phyloP scores from a whole-genome alignment of 129 eudicot genomes.

The Arctium lappa region DNA sequence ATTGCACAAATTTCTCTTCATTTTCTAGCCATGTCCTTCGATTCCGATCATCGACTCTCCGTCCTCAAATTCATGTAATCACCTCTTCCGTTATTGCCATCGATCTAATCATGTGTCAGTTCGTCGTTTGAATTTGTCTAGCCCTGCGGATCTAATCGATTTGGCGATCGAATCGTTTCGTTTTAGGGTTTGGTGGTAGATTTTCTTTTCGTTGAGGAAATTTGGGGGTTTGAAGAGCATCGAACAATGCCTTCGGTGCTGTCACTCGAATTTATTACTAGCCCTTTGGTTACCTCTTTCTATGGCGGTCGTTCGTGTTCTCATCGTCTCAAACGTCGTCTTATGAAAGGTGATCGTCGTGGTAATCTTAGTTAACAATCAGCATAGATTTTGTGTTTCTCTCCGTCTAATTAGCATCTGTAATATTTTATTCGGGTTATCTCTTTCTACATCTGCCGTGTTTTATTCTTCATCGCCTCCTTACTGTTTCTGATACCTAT shows the following conservation, averaged over 20 bases:
- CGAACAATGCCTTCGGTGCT: constrained; percentile 96
- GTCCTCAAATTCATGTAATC: constrained; percentile 27
- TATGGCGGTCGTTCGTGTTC: constrained; percentile 54
- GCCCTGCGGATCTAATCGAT: constrained; percentile 12
- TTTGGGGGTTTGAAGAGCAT: constrained; percentile 56
- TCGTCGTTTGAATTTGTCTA: neutral
- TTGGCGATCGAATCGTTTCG: constrained; percentile 7
- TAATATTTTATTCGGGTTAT: constrained; percentile 10
- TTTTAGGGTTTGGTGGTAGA: constrained; percentile 31
- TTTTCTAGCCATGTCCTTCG: constrained; percentile 32
- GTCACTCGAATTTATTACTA: constrained; percentile 35
- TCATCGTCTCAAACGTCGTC: constrained; percentile 82
- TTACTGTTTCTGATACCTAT: constrained; percentile 15
- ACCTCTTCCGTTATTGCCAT: neutral
- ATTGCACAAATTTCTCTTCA: constrained; percentile 17
- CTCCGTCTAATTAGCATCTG: neutral
- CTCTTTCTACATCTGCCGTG: constrained; percentile 14
- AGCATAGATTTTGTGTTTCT: neutral
- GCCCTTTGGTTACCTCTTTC: constrained; percentile 38
- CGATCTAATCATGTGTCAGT: constrained; percentile 5
- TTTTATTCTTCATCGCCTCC: constrained; percentile 3
- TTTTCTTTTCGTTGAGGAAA: neutral
- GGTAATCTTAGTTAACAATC: constrained; percentile 94
- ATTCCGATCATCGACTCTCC: constrained; percentile 31
- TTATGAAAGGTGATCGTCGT: constrained; percentile 90